A percentile compares a stretch with the other conserved stretches of the same genome.
Conservation (phyloP, 108 stramenopile genomes). For the Stephanodiscus triporus region DNA sequence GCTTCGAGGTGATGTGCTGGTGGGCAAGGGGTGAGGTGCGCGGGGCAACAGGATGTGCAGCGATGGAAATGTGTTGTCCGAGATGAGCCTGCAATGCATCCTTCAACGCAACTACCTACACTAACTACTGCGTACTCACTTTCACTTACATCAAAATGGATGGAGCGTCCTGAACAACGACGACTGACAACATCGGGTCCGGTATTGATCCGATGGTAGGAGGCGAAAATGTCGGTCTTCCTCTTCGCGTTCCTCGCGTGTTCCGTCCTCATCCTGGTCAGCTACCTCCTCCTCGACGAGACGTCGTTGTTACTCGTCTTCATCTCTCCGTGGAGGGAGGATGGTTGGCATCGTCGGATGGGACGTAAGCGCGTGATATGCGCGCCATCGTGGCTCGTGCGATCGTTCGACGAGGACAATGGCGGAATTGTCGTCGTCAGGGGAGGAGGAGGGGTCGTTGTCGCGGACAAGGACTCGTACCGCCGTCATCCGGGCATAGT, state of each 20-base stretch:
- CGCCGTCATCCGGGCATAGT: constrained; percentile 1
- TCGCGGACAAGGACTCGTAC: neutral
- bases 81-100: too few species aligned
- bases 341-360: constrained; percentile 15
- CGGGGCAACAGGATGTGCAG: too few species aligned
- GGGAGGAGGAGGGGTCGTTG: too few species aligned
- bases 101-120: too few species aligned
- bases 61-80: too few species aligned
- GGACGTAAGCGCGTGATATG: constrained; percentile 33
- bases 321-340: constrained; percentile 12
- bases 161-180: neutral
- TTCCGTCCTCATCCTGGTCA: constrained; percentile 21
- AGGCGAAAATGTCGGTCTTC: constrained; percentile 29
- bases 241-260: constrained; percentile 36
- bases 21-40: too few species aligned
- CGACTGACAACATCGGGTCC: neutral
- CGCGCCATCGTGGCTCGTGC: constrained; percentile 18
- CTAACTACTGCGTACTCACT: too few species aligned
- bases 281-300: constrained; percentile 36
- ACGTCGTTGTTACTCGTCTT: constrained; percentile 19
- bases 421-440: too few species aligned
- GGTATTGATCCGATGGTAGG: constrained; percentile 15
- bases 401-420: constrained; percentile 29
- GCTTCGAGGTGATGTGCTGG: too few species aligned
- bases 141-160: too few species aligned